Percentiles rank a stretch among this genome's conserved stretches.
These are phyloP conservation scores for Alternaria sp. DNA, from an alignment of 2,329 filamentous ascomycete genomes.

Conservation along the genomic window DNA sequence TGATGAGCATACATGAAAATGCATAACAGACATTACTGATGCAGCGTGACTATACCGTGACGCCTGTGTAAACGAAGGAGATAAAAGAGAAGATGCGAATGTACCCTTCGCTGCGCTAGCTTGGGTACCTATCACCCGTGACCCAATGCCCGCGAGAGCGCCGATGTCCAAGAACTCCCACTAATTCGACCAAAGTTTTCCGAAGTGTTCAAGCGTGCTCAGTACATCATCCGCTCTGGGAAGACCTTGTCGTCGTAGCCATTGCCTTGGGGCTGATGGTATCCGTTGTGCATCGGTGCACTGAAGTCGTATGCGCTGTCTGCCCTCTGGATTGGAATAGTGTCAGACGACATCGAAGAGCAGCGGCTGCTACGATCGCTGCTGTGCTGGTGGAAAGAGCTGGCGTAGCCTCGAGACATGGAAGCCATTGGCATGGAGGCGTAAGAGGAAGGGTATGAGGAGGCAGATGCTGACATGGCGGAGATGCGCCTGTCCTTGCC, in stretches of 20 bases:
- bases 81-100: constrained; percentile 1
- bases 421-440: constrained; percentile 25
- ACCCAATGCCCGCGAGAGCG: constrained; percentile 7
- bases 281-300: constrained; percentile 31
- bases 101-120: constrained; percentile 31
- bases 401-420: constrained; percentile 27
- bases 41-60: background rate
- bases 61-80: background rate
- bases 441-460: constrained; percentile 36
- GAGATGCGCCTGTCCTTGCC: constrained; percentile 80
- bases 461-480: constrained; percentile 35
- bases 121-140: constrained; percentile 17
- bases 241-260: constrained; percentile 47
- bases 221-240: constrained; percentile 45
- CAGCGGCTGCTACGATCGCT: constrained; percentile 45
- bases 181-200: background rate
- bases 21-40: constrained; percentile 11
- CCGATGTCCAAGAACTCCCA: constrained; percentile 8
- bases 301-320: constrained; percentile 43
- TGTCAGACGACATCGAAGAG: constrained; percentile 45
- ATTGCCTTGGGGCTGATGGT: constrained; percentile 27
- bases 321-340: constrained; percentile 18
- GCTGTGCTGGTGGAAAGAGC: constrained; percentile 31
- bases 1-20: background rate
- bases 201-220: background rate